Base-by-base conservation (phyloP, 805 yeast species). In the Sugiyamaella marilandica region DNA sequence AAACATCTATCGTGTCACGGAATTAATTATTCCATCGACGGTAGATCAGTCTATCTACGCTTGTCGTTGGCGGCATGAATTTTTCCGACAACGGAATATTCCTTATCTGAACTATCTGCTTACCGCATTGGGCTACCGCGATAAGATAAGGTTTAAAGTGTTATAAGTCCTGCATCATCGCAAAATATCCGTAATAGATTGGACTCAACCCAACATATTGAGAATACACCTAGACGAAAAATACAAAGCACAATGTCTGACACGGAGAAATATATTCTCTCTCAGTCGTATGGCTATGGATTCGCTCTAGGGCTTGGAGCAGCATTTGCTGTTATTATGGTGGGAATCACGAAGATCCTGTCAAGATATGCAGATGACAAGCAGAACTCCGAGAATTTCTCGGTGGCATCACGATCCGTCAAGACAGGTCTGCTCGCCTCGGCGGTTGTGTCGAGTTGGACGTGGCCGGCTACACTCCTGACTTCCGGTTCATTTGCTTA, bases 401-500 rank as follows among this genome's bases (percentile, higher is more conserved):
- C 94, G 2, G 88, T 96, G 4, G 96, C 96, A 33, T 96, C 96
- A 59, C 79, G 96, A 65, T 76, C 87, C 2, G 95, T 91, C 34
- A 85, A 84, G 61, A 83, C 92, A 0, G 92, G 94, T 45, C 74
- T 91, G 58, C 84, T 89, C 55, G 82, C 92, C 2, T 83, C 95
- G 4, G 96, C 96, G 4, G 96, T 91, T 32, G 96, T 89, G 10
- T 83, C 91, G 11, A 83, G 92, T 10, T 90, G 97, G 97, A 89
- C 96, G 10, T 84, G 89, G 89, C 86, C 87, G 9, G 87, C 88
- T 2, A 87, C 95, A 1, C 70, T 86, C 46, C 72, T 86, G 33
- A 82, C 82, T 29, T 82, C 88, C 1, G 81, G 94, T 0, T 80
- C 95, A 16, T 89, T 85, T 66, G 87, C 87, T 18, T 90, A 87